Conservation (phyloP, 805 yeast species). For the Ogataea nonfermentans region DNA sequence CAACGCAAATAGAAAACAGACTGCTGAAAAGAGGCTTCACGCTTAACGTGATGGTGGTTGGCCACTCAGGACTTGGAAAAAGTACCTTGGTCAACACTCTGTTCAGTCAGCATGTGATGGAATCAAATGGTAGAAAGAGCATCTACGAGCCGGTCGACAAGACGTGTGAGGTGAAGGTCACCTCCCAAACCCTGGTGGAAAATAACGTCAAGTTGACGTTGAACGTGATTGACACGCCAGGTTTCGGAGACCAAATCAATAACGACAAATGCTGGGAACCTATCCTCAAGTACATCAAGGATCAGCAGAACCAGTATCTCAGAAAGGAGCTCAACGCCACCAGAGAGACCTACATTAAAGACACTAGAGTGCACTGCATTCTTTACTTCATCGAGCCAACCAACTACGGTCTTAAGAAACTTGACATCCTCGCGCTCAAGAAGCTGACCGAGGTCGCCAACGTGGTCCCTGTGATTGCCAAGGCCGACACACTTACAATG, state of each 20-base stretch:
- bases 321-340: constrained; percentile 94
- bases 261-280: constrained; percentile 98
- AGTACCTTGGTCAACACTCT: constrained; percentile 88
- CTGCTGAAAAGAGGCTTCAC: constrained; percentile 90
- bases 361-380: constrained; percentile 91
- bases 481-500: constrained; percentile 83
- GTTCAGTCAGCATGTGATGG: constrained; percentile 77
- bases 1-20: constrained; percentile 91
- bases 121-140: constrained; percentile 67
- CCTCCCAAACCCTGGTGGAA: constrained; percentile 71
- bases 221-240: constrained; percentile 94
- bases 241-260: constrained; percentile 95
- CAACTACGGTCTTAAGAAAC: constrained; percentile 75
- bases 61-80: constrained; percentile 91
- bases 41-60: constrained; percentile 92
- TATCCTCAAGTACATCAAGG: constrained; percentile 88
- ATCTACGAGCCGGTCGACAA: constrained; percentile 73
- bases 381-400: constrained; percentile 89
- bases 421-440: constrained; percentile 80
- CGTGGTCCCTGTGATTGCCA: constrained; percentile 87
- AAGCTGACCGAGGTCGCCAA: constrained; percentile 87
- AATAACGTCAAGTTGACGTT: constrained; percentile 83
- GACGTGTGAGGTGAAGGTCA: constrained; percentile 80
- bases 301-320: constrained; percentile 86
- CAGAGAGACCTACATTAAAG: constrained; percentile 78